phyloP scores from a whole-genome alignment of 768 basidiomycete genomes.

The Boletus huronensis region DNA sequence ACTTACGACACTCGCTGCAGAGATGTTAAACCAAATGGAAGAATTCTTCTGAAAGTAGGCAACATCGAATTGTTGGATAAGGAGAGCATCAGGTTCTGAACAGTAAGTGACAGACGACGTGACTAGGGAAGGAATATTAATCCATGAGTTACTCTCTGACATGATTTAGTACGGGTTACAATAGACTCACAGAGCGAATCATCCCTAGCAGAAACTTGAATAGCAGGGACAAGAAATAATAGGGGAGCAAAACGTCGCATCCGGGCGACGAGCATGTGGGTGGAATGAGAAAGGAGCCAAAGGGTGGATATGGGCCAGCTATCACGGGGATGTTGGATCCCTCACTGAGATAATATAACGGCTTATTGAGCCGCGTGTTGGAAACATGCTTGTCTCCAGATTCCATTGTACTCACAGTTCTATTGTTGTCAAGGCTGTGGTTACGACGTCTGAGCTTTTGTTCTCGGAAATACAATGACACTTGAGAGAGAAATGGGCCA shows the following conservation, averaged over 20 bases:
- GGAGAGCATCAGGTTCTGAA: conserved; percentile 71
- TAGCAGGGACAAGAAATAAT: conserved; percentile 37
- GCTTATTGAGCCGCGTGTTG: conserved; percentile 24
- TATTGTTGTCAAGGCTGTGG: conserved; percentile 32
- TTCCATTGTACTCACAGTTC: conserved; percentile 31
- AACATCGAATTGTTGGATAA: conserved; percentile 75
- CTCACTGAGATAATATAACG: conserved; percentile 22
- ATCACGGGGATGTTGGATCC: conserved; percentile 21
- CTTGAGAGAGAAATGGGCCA: neutral
- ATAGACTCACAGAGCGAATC: conserved; percentile 56
- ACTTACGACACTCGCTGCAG: conserved; percentile 82
- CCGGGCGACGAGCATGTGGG: conserved; percentile 71
- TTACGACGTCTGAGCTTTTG: conserved; percentile 17
- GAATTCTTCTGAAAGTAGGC: conserved; percentile 66
- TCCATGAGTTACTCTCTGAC: conserved; percentile 2
- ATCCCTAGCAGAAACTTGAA: conserved; percentile 46
- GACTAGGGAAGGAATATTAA: conserved; percentile 44
- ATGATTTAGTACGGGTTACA: neutral
- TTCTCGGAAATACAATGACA: conserved; percentile 13
- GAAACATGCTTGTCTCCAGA: conserved; percentile 22
- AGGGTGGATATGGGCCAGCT: conserved; percentile 26
- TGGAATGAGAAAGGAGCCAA: conserved; percentile 12
- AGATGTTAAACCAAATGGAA: conserved; percentile 80
- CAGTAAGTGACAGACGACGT: conserved; percentile 90
- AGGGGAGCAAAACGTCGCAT: conserved; percentile 54